Conservation (phyloP, 1,284 basidiomycete species). For the Trametes polyzona region DNA sequence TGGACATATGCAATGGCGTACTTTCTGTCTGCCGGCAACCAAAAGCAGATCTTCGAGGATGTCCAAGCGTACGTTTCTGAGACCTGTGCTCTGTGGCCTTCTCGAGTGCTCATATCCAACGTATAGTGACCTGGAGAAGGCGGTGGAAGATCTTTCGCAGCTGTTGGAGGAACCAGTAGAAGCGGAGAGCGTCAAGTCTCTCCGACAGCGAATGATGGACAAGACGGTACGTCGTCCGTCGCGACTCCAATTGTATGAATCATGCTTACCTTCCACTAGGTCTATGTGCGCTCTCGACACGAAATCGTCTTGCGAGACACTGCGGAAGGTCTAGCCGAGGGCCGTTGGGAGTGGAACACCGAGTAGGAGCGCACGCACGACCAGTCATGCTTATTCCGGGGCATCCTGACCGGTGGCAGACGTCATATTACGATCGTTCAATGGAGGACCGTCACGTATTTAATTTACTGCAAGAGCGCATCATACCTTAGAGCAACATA, state of each 20-base stretch:
- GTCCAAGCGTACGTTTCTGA: slow-evolving; percentile 53
- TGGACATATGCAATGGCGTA: slow-evolving; percentile 78
- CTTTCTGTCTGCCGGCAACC: slow-evolving; percentile 63
- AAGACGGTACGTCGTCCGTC: slow-evolving; percentile 46
- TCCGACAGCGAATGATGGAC: slow-evolving; percentile 63
- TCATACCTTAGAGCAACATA: no score
- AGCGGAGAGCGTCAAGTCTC: slow-evolving; percentile 52
- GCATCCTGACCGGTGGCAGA: neutral
- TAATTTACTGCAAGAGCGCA: no score
- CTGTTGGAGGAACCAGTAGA: slow-evolving; percentile 65
- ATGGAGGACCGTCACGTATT: no score
- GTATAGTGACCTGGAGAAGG: slow-evolving; percentile 60
- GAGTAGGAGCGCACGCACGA: neutral
- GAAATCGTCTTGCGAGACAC: slow-evolving; percentile 37
- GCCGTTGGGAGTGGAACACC: slow-evolving; percentile 36
- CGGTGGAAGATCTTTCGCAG: slow-evolving; percentile 66
- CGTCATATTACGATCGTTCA: neutral
- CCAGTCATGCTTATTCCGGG: no score
- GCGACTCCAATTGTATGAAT: neutral
- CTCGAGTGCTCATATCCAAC: neutral
- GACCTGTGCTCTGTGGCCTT: neutral
- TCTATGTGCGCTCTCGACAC: slow-evolving; percentile 36
- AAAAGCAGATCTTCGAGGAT: slow-evolving; percentile 72
- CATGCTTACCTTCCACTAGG: slow-evolving; percentile 16
- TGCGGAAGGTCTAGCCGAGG: slow-evolving; percentile 34